Base-by-base conservation (phyloP, 192 early-diverging fungal genomes). In the Geranomyces michiganensis region DNA sequence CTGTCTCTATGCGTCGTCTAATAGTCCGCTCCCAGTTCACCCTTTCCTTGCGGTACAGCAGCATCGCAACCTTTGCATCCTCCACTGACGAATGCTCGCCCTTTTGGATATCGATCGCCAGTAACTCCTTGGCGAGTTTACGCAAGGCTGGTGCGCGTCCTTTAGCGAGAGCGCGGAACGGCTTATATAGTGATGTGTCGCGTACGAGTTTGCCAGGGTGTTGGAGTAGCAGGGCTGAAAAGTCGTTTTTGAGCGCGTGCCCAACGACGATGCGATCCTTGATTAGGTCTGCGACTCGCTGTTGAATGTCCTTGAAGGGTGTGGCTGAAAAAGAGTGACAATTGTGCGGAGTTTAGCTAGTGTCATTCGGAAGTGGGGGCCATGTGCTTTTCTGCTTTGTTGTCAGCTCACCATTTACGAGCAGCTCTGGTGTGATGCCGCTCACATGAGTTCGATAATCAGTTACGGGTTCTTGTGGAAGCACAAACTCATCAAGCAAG, bases 381-480 rank as follows among this genome's bases (percentile, higher is more conserved):
- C 6, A 60, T 60, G 58, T 6, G 5, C 58, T 27, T 6, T 2
- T 8, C 9, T 60, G 58, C 6, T 30, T 60, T 8, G 27, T 5
- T 30, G n/a, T 26, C 1, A 0, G 68, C 47, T 77, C 76, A 78
- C 83, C 81, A 43, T 81, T 70, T 9, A 76, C 72, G 51, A 99
- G 76, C 47, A 89, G 82, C 24, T 85, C 79, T 0, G 91, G 87
- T n/a, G 92, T 92, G 49, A 99, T 93, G 13, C 97, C 97, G 81
- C 91, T 94, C 45, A 96, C 90, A 56, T 78, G 81, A 9, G 97
- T 99, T 41, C 97, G 87, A 71, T 92, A 99, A 78, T 99, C 96
- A 0, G 93, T 95, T 17, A 99, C 92, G 0, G 65, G 65, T 71
- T 97, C 96, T 61, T 78, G 36, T 0, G 97, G 94, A 55, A 80